These are phyloP conservation scores for Adenanthera pavonina DNA, from an alignment of 306 rosid genomes.

Conservation along the genomic window DNA sequence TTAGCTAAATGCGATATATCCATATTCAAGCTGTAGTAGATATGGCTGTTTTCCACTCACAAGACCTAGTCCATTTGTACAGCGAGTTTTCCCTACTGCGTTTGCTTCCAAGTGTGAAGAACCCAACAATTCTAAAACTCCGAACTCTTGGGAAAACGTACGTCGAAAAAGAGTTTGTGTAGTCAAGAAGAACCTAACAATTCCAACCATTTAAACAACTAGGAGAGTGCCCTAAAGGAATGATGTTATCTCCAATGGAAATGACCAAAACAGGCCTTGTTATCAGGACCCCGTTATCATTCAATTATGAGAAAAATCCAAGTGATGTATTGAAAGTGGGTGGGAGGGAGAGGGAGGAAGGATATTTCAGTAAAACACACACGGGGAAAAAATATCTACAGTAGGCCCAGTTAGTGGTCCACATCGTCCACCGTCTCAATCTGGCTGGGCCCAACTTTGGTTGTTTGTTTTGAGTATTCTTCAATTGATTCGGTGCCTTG, in stretches of 20 bases:
- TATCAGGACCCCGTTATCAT: neutral
- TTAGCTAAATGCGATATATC: neutral
- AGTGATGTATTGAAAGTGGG: neutral
- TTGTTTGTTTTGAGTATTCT: conserved; percentile 25
- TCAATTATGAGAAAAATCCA: conserved; percentile 8
- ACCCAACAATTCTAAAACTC: neutral
- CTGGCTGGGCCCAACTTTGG: conserved; percentile 29
- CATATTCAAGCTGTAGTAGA: neutral
- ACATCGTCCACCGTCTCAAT: neutral
- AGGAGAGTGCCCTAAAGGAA: neutral
- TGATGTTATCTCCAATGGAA: neutral
- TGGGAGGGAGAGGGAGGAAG: neutral
- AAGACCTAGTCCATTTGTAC: neutral
- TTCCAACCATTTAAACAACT: neutral
- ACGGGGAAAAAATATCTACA: neutral
- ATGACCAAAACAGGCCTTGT: conserved; percentile 38
- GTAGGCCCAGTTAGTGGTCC: conserved; percentile 3
- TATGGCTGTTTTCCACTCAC: neutral
- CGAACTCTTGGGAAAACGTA: neutral
- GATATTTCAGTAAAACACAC: conserved; percentile 28
- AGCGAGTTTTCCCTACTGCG: neutral
- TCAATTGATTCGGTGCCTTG: conserved; percentile 22
- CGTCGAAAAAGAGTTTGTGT: neutral
- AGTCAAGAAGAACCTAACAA: neutral
- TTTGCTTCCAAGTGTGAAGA: neutral